Evolutionary conservation across 2,329 filamentous ascomycete genomes (phyloP).

Genomic region (Colletotrichum australisinense): DNA sequence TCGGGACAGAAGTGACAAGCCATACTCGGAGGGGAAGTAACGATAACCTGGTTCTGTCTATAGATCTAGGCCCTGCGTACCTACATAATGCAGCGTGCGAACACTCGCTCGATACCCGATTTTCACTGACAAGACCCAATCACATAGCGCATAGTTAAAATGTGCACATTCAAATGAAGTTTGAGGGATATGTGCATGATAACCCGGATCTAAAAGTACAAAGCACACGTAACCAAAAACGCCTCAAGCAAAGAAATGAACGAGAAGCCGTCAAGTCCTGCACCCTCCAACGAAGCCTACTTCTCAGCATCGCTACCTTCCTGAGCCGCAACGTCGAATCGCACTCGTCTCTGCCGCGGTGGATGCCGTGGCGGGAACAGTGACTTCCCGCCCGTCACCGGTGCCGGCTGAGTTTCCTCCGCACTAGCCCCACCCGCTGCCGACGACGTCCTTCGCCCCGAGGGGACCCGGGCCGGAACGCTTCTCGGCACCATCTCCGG

Average conservation of each 20-base stretch:
- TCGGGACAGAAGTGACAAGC: background rate
- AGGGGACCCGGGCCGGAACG: background rate
- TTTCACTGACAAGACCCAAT: background rate
- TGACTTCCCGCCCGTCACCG: background rate
- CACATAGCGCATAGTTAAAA: background rate
- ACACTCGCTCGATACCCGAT: background rate
- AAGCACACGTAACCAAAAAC: background rate
- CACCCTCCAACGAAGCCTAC: background rate
- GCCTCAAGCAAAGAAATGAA: background rate
- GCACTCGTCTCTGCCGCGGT: background rate
- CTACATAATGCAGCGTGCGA: background rate
- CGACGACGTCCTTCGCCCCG: background rate
- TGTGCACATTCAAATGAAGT: background rate
- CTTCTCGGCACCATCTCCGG: constrained; percentile 19
- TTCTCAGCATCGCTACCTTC: background rate
- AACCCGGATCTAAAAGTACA: background rate
- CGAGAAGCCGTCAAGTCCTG: background rate
- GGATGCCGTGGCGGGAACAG: background rate
- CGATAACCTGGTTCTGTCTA: background rate
- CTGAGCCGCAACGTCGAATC: background rate
- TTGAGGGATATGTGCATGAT: background rate
- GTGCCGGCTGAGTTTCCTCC: background rate
- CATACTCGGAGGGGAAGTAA: no score
- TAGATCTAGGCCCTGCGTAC: background rate
- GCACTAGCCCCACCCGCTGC: background rate